Conservation (phyloP, 352 stramenopile species). For the Globisporangium spinosum region DNA sequence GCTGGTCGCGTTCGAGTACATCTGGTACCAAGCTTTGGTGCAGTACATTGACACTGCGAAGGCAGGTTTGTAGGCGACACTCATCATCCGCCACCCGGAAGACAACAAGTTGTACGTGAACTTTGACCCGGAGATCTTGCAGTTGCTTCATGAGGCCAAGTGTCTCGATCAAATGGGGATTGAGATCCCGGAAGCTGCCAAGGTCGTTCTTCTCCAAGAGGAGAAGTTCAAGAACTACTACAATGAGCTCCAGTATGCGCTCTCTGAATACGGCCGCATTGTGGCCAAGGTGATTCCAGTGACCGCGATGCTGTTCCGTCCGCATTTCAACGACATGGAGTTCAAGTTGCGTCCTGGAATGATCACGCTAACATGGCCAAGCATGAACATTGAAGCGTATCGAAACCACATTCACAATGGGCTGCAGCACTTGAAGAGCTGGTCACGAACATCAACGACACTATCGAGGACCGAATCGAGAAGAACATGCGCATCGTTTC, state of each 20-base stretch:
- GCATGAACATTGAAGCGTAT: slow-evolving; percentile 99
- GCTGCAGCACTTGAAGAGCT: slow-evolving; percentile 95
- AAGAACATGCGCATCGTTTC: slow-evolving; percentile 98
- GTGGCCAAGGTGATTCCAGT: slow-evolving; percentile 96
- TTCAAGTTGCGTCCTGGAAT: slow-evolving; percentile 98
- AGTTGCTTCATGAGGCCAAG: slow-evolving; percentile 97
- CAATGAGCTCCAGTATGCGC: slow-evolving; percentile 95
- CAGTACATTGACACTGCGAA: slow-evolving; percentile 98
- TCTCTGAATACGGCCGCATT: slow-evolving; percentile 97
- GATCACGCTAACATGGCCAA: slow-evolving; percentile 99
- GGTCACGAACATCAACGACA: slow-evolving; percentile 98
- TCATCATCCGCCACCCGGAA: slow-evolving; percentile 98
- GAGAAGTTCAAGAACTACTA: slow-evolving; percentile 99
- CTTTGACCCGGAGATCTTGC: slow-evolving; percentile 98
- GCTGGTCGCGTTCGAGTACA: slow-evolving; percentile 98
- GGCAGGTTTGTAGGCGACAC: slow-evolving; percentile 95
- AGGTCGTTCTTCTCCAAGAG: slow-evolving; percentile 97
- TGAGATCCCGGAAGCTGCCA: slow-evolving; percentile 96
- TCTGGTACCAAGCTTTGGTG: slow-evolving; percentile 98
- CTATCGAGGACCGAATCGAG: slow-evolving; percentile 98
- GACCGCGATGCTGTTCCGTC: slow-evolving; percentile 93
- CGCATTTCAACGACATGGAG: slow-evolving; percentile 99
- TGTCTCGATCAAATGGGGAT: slow-evolving; percentile 98
- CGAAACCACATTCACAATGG: slow-evolving; percentile 92
- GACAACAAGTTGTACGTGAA: slow-evolving; percentile 99